Base-by-base conservation (phyloP, 208 protist species). In the Trichomonas vaginalis region DNA sequence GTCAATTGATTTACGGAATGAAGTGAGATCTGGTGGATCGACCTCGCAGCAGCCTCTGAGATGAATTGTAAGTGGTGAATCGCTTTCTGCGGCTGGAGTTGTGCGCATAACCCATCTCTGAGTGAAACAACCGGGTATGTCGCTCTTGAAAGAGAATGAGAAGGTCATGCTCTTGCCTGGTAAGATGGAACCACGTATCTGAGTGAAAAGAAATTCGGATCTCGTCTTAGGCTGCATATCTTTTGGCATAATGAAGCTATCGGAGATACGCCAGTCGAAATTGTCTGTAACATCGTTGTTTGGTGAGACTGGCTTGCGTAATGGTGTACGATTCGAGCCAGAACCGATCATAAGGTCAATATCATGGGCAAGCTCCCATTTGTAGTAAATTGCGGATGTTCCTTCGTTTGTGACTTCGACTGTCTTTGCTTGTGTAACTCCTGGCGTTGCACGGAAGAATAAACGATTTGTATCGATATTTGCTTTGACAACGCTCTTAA, bases 21-120 rank as follows among this genome's bases (percentile, higher is more conserved):
- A 48, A 6, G 86, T 39, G 14, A 92, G 86, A 51, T 92, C 45
- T 15, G 86, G 86, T 17, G 86, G 45, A 21, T 48, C 40, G 2
- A 92, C 86, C 17, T 92, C n/a, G n/a, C 86, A 92, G 27, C 86
- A 51, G 15, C 86, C 86, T 48, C 45, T 42, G 8, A 92, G 37
- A 42, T 83, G 35, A 21, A 47, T 23, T n/a, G 82, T 88, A 17
- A 47, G 37, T n/a, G 82, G 40, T 88, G 40, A 8, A 88, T 88
- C 40, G 12, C n/a, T 45, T 42, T 88, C 40, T n/a, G 82, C 40
- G 32, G 9, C 47, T 51, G 86, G 86, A 17, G 86, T 92, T 35
- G 86, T 92, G 40, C 86, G 23, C 86, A 92, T 92, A 27, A 92
- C 45, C 86, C 86, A 92, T 39, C 45, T 92, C 45, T 92, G 45